These are phyloP conservation scores for Kodamaea fungicola DNA, from an alignment of 1,139 yeast species.

Conservation along the genomic window DNA sequence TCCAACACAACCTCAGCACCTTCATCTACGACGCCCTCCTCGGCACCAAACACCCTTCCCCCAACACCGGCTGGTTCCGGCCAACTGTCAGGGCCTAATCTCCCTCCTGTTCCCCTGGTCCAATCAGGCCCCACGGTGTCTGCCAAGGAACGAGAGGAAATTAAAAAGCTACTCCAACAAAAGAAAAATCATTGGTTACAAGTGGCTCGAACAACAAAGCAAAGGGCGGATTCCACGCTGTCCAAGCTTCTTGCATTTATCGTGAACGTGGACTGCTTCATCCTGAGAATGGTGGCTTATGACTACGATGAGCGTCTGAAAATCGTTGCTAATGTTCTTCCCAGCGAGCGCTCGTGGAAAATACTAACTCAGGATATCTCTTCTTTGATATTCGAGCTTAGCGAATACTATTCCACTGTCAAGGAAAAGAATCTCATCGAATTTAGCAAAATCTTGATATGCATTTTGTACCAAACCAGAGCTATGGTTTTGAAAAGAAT, in stretches of 20 bases:
- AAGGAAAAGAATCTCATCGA: constrained; percentile 19
- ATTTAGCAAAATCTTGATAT: constrained; percentile 25
- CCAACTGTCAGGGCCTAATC: constrained; percentile 2
- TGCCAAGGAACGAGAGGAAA: constrained; percentile 16
- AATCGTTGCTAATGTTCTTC: constrained; percentile 20
- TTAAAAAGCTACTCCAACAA: constrained; percentile 13
- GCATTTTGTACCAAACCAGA: constrained; percentile 28
- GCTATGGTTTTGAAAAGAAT: constrained; percentile 29
- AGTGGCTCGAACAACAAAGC: constrained; percentile 25
- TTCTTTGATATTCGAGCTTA: constrained; percentile 21
- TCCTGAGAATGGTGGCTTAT: constrained; percentile 28
- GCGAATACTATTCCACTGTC: constrained; percentile 10
- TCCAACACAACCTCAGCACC: constrained; percentile 3
- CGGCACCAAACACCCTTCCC: neutral
- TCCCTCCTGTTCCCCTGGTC: constrained; percentile 5
- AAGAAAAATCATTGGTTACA: constrained; percentile 30
- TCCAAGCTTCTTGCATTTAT: constrained; percentile 21
- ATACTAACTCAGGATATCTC: constrained; percentile 25
- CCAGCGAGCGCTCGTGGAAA: constrained; percentile 38
- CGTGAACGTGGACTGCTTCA: constrained; percentile 31
- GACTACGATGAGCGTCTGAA: constrained; percentile 36
- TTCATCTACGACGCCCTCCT: neutral
- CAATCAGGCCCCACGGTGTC: constrained; percentile 1
- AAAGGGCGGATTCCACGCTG: constrained; percentile 18
- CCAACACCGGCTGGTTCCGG: constrained; percentile 1